Base-by-base conservation (phyloP, 306 rosid genomes). In the Trifolium repens region DNA sequence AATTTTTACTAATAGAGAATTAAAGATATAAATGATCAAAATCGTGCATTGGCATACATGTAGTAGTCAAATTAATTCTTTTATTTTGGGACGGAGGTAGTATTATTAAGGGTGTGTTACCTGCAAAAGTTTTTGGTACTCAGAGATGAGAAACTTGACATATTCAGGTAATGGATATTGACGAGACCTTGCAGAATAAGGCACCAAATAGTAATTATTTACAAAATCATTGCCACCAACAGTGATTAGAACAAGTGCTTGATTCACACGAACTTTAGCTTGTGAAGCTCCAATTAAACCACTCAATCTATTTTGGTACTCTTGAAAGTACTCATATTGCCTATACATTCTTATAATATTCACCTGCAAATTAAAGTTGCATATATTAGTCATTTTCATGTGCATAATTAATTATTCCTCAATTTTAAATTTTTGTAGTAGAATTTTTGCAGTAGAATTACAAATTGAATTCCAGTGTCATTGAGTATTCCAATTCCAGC, bases 401-500 rank as follows among this genome's bases (percentile, higher is more conserved):
- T 5, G 10, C 7, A 55, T 24, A 46, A 46, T 46, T 44, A 44
- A 44, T 44, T 9, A 11, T 4, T 12, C 52, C 16, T 46, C 52
- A 46, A 46, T 46, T 46, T 13, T 42, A 15, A 9, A 52, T 10
- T 17, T 5, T 26, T 58, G 17, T 5, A 58, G 7, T 26, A 8
- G 3, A 26, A 4, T 10, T 17, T 5, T 26, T 58, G 17, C 1
- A 58, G 7, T 26, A 8, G 3, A 26, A 4, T n/a, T n/a, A 92
- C 97, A 71, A 92, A 92, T 52, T 92, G 96, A 75, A 90, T 1
- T 75, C 97, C 97, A 0, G 97, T 92, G 86, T 92, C 97, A n/a
- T 92, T 92, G n/a, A 92, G 91, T 35, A 92, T 88, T 64, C 97
- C 97, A 55, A 92, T 89, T 77, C 97, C 97, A 0, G 97, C 97